Base-by-base conservation (phyloP, 331 rosid genomes). In the Pyracantha coccinea region DNA sequence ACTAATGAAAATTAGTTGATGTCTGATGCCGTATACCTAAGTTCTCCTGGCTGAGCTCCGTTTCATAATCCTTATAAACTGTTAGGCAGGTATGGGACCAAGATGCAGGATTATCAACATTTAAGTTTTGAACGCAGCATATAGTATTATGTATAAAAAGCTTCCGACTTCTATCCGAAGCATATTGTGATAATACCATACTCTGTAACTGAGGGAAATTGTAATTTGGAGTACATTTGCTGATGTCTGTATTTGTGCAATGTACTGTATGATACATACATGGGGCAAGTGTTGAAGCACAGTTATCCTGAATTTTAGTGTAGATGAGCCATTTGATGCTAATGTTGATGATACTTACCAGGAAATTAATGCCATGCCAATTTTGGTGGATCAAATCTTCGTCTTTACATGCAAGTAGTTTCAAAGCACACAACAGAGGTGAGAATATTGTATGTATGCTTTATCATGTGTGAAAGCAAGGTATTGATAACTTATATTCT, bases 361-460 rank as follows among this genome's bases (percentile, higher is more conserved):
- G 96, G 91, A 85, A 84, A 80, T 64, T 74, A 29, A 41, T 45
- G 31, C 82, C 85, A 35, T 50, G 81, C 84, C 85, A 75, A 29
- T 71, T 80, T 71, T 67, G 81, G 68, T 77, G 90, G 85, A 76
- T 76, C 74, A 74, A 63, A 75, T 61, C 85, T 82, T 82, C 91
- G 45, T 68, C 84, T 29, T 79, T 83, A 44, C 73, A 75, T 35
- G 81, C 62, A 7, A 72, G 66, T 59, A 75, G 74, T 74, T 78
- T 73, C 69, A 21, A 52, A 33, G 69, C 47, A 23, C 76, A 75
- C 69, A 20, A 64, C 66, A 80, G 83, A 87, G 89, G 97, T 94
- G 77, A 81, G 80, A 60, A 53, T 66, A 63, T 3, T 50, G 47
- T 54, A 11, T 53, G 20, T 41, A 23, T 38, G 11, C n/a, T 72